phyloP scores from a whole-genome alignment of 2,329 filamentous ascomycete species.

The Pyrenochaeta sp. region DNA sequence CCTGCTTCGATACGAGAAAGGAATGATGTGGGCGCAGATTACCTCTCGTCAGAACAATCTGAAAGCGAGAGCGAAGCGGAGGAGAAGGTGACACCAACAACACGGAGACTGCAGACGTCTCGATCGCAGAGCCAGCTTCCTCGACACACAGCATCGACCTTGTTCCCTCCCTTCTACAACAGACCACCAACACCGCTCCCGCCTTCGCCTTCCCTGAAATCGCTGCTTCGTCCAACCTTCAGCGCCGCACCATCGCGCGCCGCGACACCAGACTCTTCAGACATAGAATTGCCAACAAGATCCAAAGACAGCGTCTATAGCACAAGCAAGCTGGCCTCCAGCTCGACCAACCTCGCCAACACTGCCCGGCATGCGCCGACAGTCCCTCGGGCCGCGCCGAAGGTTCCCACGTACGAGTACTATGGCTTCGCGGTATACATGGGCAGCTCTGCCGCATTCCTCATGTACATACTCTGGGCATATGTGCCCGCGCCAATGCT shows the following conservation, averaged over 20 bases:
- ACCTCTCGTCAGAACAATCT: constrained; percentile 24
- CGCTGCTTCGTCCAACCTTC: constrained; percentile 78
- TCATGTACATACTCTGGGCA: constrained; percentile 78
- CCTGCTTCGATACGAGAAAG: constrained; percentile 39
- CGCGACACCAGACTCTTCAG: constrained; percentile 89
- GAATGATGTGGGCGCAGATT: constrained; percentile 21
- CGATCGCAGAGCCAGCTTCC: constrained; percentile 55
- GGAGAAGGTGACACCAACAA: constrained; percentile 16
- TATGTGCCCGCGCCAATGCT: constrained; percentile 92
- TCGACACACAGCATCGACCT: constrained; percentile 38
- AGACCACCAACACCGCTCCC: constrained; percentile 94
- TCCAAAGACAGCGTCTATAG: constrained; percentile 19
- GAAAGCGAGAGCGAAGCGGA: constrained; percentile 25
- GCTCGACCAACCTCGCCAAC: constrained; percentile 66
- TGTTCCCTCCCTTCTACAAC: constrained; percentile 93
- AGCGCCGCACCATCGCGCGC: constrained; percentile 71
- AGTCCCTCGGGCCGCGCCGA: constrained; percentile 84
- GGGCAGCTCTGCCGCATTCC: constrained; percentile 81
- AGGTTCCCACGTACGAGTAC: constrained; percentile 99
- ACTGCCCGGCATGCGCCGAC: constrained; percentile 66
- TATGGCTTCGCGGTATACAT: constrained; percentile 98
- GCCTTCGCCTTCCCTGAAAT: constrained; percentile 90
- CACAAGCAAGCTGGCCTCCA: constrained; percentile 45
- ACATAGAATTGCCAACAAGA: constrained; percentile 68
- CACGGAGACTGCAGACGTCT: constrained; percentile 52